These are phyloP conservation scores for Ogataea kodamae DNA, from an alignment of 805 yeast species.

Conservation along the genomic window DNA sequence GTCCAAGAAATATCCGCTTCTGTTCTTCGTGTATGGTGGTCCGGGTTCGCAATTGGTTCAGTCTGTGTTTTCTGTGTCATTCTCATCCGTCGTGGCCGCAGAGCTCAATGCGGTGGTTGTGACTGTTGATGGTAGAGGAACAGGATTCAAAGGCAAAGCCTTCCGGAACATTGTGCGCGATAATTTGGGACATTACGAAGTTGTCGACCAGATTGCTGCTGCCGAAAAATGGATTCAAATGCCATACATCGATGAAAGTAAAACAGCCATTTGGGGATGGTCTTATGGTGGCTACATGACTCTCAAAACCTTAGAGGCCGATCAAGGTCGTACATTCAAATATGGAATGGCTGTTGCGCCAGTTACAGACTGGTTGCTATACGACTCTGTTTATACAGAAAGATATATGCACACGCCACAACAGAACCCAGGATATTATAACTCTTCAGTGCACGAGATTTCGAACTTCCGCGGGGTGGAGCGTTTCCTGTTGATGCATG, in stretches of 20 bases:
- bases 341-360: slow-evolving; percentile 98
- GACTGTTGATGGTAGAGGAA: slow-evolving; percentile 95
- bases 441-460: slow-evolving; percentile 54
- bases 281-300: slow-evolving; percentile 96
- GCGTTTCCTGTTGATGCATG: slow-evolving; percentile 88
- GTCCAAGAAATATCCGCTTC: slow-evolving; percentile 68
- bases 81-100: slow-evolving; percentile 75
- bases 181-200: slow-evolving; percentile 76
- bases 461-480: slow-evolving; percentile 51
- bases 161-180: slow-evolving; percentile 81
- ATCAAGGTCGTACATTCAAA: slow-evolving; percentile 67
- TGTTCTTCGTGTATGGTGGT: slow-evolving; percentile 92
- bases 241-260: slow-evolving; percentile 60
- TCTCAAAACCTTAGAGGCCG: slow-evolving; percentile 81
- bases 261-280: slow-evolving; percentile 96
- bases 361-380: slow-evolving; percentile 89
- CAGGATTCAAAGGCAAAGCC: slow-evolving; percentile 79
- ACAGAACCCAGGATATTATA: slow-evolving; percentile 53
- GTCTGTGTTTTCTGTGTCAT: slow-evolving; percentile 54
- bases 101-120: slow-evolving; percentile 81
- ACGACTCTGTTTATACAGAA: slow-evolving; percentile 93
- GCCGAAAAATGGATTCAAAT: slow-evolving; percentile 67
- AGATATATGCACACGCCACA: slow-evolving; percentile 87
- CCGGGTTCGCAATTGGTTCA: slow-evolving; percentile 88
- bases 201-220: slow-evolving; percentile 81